A percentile compares a stretch with the other conserved stretches of the same genome.
Conservation (phyloP, 2,329 filamentous ascomycete genomes). For the Dothideomycetes sp. region DNA sequence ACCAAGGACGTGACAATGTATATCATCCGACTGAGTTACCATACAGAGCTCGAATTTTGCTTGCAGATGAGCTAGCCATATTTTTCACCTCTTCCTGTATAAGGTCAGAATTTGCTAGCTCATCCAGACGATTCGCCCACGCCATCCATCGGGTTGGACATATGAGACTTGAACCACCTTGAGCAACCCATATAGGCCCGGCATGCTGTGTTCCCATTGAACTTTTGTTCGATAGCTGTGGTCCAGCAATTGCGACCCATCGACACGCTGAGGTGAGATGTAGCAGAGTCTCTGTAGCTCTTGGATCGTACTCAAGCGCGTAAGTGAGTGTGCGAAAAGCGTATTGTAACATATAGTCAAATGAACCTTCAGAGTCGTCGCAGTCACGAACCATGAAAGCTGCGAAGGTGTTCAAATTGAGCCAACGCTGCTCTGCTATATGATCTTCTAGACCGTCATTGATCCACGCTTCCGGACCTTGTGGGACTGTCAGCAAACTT, state of each 20-base stretch:
- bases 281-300: not conserved
- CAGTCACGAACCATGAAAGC: not conserved
- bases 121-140: not conserved
- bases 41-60: not conserved
- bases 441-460: not conserved
- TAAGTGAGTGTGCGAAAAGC: not conserved
- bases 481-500: not conserved
- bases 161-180: not conserved
- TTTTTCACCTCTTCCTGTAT: not conserved
- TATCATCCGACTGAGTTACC: too few relatives aligned
- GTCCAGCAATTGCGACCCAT: not conserved
- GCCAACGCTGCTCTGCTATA: conserved; percentile 1
- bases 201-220: not conserved
- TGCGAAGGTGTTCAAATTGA: conserved; percentile 3
- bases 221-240: not conserved
- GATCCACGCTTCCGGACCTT: conserved; percentile 1
- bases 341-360: not conserved
- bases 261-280: not conserved
- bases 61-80: not conserved
- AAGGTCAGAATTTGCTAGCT: not conserved
- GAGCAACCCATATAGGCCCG: not conserved
- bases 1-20: too few relatives aligned
- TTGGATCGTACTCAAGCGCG: not conserved
- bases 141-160: not conserved
- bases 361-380: not conserved